Conservation (phyloP, 768 basidiomycete species). For the Fistulinella prunicolor region DNA sequence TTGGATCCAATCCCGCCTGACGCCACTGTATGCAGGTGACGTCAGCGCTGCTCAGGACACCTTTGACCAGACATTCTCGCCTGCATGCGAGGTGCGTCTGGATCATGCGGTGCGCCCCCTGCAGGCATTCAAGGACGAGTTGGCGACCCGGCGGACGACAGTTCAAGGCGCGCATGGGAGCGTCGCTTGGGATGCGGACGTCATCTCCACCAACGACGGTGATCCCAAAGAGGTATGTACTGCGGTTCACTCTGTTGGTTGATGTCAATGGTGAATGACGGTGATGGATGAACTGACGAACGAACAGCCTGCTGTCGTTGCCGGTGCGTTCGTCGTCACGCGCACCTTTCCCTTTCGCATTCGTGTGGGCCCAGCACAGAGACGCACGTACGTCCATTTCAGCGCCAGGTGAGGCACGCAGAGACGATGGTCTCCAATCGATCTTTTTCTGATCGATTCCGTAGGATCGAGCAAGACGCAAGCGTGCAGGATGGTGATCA, state of each 20-base stretch:
- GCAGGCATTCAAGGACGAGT: conserved; percentile 28
- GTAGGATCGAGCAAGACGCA: conserved; percentile 28
- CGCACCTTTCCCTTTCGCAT: conserved; percentile 40
- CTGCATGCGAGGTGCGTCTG: conserved; percentile 31
- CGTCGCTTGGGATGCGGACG: conserved; percentile 34
- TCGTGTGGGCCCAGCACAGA: conserved; percentile 38
- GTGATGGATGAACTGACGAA: too few relatives aligned
- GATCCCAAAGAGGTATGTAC: conserved; percentile 20
- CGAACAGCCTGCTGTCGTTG: conserved; percentile 40
- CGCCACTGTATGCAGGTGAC: conserved; percentile 25
- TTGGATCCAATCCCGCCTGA: conserved; percentile 33
- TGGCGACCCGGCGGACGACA: conserved; percentile 20
- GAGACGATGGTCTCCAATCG: not conserved
- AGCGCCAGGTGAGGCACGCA: conserved; percentile 38
- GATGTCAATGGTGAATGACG: too few relatives aligned
- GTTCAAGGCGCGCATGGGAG: conserved; percentile 15
- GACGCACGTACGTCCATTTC: conserved; percentile 32
- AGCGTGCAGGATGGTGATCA: conserved; percentile 15
- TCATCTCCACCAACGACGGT: conserved; percentile 30
- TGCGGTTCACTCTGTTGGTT: too few relatives aligned
- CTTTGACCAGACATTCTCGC: conserved; percentile 34
- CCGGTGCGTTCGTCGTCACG: conserved; percentile 39
- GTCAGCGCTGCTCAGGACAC: conserved; percentile 4
- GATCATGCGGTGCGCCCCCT: conserved; percentile 28
- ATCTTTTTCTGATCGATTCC: not conserved